A percentile compares a stretch with the other conserved stretches of the same genome.
Evolutionary conservation across 805 yeast genomes (phyloP).

Genomic region (Saccharomycopsis guyanensis): DNA sequence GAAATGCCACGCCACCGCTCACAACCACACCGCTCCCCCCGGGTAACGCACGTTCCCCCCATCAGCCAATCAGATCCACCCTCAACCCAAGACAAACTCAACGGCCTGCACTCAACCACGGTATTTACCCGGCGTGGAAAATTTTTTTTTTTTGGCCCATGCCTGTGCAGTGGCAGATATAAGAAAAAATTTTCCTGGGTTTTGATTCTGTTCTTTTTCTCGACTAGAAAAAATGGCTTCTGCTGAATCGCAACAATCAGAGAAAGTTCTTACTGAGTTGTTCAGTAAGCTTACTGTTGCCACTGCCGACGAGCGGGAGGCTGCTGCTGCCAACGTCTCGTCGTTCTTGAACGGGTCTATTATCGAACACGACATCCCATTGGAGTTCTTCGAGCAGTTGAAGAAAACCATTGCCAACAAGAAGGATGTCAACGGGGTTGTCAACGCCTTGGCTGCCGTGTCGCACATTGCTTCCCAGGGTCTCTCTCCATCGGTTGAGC

Average conservation of each 20-base stretch:
- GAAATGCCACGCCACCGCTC: too few relatives aligned
- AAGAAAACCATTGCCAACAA: slow-evolving; percentile 70
- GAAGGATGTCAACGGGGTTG: slow-evolving; percentile 57
- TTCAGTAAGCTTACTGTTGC: slow-evolving; percentile 90
- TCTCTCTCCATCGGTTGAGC: slow-evolving; percentile 91
- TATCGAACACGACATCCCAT: slow-evolving; percentile 98
- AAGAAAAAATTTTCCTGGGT: not conserved
- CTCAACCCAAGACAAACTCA: too few relatives aligned
- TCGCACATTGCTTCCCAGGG: slow-evolving; percentile 76
- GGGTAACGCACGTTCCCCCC: too few relatives aligned
- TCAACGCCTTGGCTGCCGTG: slow-evolving; percentile 80
- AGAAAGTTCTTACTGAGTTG: slow-evolving; percentile 84
- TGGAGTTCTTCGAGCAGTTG: slow-evolving; percentile 73
- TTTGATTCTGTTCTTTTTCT: not conserved
- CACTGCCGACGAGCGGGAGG: slow-evolving; percentile 69
- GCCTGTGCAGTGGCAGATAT: not conserved
- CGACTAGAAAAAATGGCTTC: slow-evolving; percentile 13
- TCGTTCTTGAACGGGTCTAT: slow-evolving; percentile 93
- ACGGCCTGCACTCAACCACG: too few relatives aligned
- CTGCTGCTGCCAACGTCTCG: slow-evolving; percentile 84
- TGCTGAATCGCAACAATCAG: slow-evolving; percentile 35
- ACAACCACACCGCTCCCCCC: too few relatives aligned
- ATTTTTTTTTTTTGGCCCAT: not conserved
- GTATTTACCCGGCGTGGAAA: not conserved
- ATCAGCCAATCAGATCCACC: too few relatives aligned